Evolutionary conservation across 2,329 filamentous ascomycete genomes (phyloP).

Genomic region (Colletotrichum gloeosporioides): DNA sequence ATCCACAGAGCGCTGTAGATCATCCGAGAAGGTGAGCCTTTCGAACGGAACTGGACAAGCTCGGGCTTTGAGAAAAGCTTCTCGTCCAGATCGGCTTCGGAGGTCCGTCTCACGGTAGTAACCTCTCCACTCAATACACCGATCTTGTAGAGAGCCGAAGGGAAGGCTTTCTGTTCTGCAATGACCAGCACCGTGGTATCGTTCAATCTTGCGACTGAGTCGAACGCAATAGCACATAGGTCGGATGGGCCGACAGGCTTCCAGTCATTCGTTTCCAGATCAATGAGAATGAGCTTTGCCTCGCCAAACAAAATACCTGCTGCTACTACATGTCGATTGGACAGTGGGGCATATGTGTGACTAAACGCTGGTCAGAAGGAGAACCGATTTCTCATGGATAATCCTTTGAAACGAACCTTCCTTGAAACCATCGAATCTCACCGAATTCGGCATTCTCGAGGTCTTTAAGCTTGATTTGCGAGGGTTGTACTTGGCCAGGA

Average conservation of each 20-base stretch:
- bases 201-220: conserved; percentile 39
- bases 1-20: conserved; percentile 54
- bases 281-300: conserved; percentile 40
- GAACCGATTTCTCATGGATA: accelerated
- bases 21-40: conserved; percentile 30
- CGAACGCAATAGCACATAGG: conserved; percentile 33
- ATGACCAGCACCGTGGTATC: conserved; percentile 42
- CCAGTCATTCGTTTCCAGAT: conserved; percentile 37
- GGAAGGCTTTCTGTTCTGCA: conserved; percentile 35
- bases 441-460: conserved; percentile 48
- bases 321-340: conserved; percentile 38
- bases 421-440: conserved; percentile 33
- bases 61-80: conserved; percentile 42
- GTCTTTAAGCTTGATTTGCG: conserved; percentile 37
- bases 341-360: conserved; percentile 44
- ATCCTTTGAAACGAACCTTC: conserved; percentile 29
- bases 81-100: conserved; percentile 32
- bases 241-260: conserved; percentile 29
- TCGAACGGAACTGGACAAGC: conserved; percentile 34
- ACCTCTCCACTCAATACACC: conserved; percentile 28
- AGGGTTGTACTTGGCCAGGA: conserved; percentile 28
- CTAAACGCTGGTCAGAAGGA: conserved; percentile 27
- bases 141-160: conserved; percentile 39
- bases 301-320: conserved; percentile 35
- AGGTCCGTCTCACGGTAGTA: conserved; percentile 36